Percentiles rank a stretch among this genome's conserved stretches.
These are phyloP conservation scores for Leucaena leucocephala DNA, from an alignment of 306 rosid genomes.

Conservation along the genomic window DNA sequence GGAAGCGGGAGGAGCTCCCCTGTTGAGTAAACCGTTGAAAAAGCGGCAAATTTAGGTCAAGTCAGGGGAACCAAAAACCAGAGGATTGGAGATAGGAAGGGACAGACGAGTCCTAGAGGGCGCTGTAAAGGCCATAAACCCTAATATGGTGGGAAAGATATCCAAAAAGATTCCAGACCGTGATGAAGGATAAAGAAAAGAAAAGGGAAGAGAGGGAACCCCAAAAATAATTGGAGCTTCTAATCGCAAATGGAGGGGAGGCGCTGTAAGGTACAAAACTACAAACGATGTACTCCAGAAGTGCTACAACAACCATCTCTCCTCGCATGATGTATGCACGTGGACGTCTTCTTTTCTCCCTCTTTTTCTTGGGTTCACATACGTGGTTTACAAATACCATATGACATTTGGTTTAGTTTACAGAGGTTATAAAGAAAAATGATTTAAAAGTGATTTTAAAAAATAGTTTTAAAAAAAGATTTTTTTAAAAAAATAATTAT, in stretches of 20 bases:
- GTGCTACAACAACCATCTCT: conserved; percentile 45
- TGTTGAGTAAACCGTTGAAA: conserved; percentile 67
- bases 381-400: background rate
- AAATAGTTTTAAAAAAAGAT: too few species aligned
- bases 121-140: conserved; percentile 61
- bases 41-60: conserved; percentile 38
- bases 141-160: conserved; percentile 72
- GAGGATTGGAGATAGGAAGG: conserved; percentile 37
- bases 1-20: conserved; percentile 48
- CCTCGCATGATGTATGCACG: conserved; percentile 17
- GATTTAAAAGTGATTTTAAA: too few species aligned
- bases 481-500: too few species aligned
- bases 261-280: conserved; percentile 42
- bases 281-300: conserved; percentile 36
- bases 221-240: conserved; percentile 24
- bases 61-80: conserved; percentile 7
- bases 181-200: conserved; percentile 59
- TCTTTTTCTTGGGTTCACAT: background rate
- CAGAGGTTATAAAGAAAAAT: too few species aligned
- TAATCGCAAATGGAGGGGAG: conserved; percentile 36
- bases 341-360: background rate
- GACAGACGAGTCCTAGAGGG: conserved; percentile 18
- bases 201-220: conserved; percentile 38
- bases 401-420: too few species aligned
- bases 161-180: conserved; percentile 62